Conservation (phyloP, 2,329 filamentous ascomycete genomes). For the Xylaria digitata region DNA sequence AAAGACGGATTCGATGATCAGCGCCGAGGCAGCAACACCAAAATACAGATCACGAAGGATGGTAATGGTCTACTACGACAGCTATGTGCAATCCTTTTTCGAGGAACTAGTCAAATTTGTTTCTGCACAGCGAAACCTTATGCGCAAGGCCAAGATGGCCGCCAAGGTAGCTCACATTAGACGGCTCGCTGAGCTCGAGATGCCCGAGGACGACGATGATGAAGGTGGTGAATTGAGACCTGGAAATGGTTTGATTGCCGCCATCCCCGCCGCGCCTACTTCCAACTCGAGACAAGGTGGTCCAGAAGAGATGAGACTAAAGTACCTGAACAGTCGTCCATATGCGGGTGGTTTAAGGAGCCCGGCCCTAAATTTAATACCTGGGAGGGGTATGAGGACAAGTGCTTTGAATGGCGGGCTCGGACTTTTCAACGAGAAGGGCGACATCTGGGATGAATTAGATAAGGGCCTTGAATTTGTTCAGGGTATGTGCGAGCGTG, state of each 20-base stretch:
- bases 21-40: conserved; percentile 57
- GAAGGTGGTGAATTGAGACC: conserved; percentile 48
- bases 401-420: conserved; percentile 45
- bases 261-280: conserved; percentile 34
- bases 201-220: conserved; percentile 61
- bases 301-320: conserved; percentile 49
- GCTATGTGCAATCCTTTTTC: conserved; percentile 83
- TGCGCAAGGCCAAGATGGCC: conserved; percentile 89
- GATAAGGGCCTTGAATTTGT: conserved; percentile 84
- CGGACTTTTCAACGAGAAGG: conserved; percentile 47
- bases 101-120: conserved; percentile 86
- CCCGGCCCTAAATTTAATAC: conserved; percentile 41
- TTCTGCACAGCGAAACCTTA: conserved; percentile 80
- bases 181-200: conserved; percentile 68
- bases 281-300: conserved; percentile 31
- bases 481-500: conserved; percentile 84
- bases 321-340: conserved; percentile 54
- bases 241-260: conserved; percentile 43
- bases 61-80: conserved; percentile 93
- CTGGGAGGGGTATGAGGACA: conserved; percentile 43
- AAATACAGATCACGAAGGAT: conserved; percentile 78
- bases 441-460: conserved; percentile 74
- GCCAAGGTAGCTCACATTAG: conserved; percentile 76
- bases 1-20: conserved; percentile 64
- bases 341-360: conserved; percentile 50